A percentile compares a stretch with the other conserved stretches of the same genome.
These are phyloP conservation scores for Raphanus hybrid DNA, from an alignment of 441 rosid species.

Conservation along the genomic window DNA sequence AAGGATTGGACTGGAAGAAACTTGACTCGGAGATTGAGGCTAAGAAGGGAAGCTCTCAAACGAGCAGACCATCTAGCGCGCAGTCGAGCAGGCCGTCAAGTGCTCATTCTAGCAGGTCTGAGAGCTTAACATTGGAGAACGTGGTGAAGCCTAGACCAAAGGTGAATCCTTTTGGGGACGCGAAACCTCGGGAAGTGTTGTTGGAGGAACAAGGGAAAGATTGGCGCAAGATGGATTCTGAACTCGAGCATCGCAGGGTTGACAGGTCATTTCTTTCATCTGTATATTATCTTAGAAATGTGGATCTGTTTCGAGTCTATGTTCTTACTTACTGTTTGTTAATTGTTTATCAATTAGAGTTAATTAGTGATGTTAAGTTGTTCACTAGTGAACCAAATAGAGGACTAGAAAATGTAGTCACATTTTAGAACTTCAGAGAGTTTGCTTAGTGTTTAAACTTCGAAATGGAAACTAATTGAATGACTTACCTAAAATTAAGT, in stretches of 20 bases:
- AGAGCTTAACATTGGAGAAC: conserved; percentile 62
- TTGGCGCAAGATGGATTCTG: conserved; percentile 94
- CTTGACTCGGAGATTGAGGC: conserved; percentile 77
- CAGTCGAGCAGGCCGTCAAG: conserved; percentile 87
- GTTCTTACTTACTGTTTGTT: background rate
- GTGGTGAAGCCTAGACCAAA: conserved; percentile 72
- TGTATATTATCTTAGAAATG: conserved; percentile 18
- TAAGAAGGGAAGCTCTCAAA: conserved; percentile 75
- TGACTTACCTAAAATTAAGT: background rate
- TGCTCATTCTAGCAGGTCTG: conserved; percentile 87
- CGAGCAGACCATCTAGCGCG: conserved; percentile 53
- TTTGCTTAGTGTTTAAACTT: background rate
- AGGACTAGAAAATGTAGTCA: background rate
- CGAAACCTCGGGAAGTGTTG: conserved; percentile 94
- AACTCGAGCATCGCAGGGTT: conserved; percentile 83
- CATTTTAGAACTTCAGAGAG: too few species aligned
- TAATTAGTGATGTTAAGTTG: conserved; percentile 3
- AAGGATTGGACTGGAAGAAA: conserved; percentile 93
- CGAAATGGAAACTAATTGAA: conserved; percentile 8
- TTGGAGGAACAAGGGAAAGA: conserved; percentile 89
- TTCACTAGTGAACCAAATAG: conserved; percentile 1
- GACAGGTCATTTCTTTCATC: conserved; percentile 60
- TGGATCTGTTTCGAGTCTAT: background rate
- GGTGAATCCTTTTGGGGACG: conserved; percentile 95
- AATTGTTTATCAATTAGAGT: too few species aligned